Base-by-base conservation (phyloP, 1,139 yeast genomes). In the Hyphopichia buzzinii region DNA sequence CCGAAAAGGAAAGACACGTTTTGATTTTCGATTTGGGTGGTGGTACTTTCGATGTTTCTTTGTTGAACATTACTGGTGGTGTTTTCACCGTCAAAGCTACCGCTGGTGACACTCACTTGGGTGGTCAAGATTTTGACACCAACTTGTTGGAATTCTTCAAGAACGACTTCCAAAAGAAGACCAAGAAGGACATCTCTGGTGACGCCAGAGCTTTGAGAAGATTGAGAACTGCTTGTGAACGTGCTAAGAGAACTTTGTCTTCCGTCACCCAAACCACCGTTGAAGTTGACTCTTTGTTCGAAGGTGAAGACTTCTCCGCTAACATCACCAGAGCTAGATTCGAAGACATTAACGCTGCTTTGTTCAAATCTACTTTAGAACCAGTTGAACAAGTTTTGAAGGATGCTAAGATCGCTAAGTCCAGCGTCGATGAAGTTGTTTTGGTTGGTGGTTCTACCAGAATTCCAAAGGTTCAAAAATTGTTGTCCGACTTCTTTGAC, bases 371-470 rank as follows among this genome's bases (percentile, higher is more conserved):
- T 50, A 90, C 97, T 59, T 74, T 90, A 66, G 95, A 86, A 58
- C 97, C 97, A 60, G 97, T 90, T 65, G 97, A 90, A 79, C 89
- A 88, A 80, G 97, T 92, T 59, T 82, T 90, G 72, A 86, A 85
- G 76, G 97, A 90, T 69, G 84, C 97, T 58, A 87, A 88, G 81
- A 76, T 87, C 60, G 77, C 84, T 72, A 90, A 90, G 83, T 71
- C 90, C 46, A 77, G 78, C 57, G 92, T 92, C 59, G 84, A 92
- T 68, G 97, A 90, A 77, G 90, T 90, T 67, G 98, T 90, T 66
- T 80, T 90, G 57, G 98, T 90, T 59, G 98, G 98, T 84, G 98
- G 98, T 81, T 90, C 98, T 54, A 90, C 98, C 72, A 90, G 97
- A 85, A 90, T 90, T 77, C 97, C 97, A 79, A 89, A 89, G 81